Base-by-base conservation (phyloP, 2,329 filamentous ascomycete genomes). In the Thyridium curvatum region DNA sequence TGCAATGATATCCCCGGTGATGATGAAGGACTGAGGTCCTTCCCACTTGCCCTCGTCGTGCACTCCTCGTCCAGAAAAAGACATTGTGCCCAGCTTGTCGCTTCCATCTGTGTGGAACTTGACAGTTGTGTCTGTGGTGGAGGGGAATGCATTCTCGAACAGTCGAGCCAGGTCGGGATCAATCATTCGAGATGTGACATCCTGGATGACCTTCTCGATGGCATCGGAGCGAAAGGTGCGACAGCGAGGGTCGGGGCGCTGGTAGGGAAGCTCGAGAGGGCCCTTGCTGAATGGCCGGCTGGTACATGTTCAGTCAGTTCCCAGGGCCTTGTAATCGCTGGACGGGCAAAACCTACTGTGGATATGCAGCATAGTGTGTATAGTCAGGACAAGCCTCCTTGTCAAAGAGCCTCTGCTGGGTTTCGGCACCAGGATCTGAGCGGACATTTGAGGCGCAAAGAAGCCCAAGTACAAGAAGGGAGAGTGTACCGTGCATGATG, bases 131-230 rank as follows among this genome's bases (percentile, higher is more conserved):
- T 95, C 89, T 3, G 93, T 77, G 1, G 86, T 91, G 45, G 93
- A 94, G 4, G 91, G 91, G 48, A 94, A 97, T 3, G 91, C 82
- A 56, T 98, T 98, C 58, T 94, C 88, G 57, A 98, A 98, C 10
- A 98, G 70, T 18, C 90, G 81, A 4, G 91, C 91, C 12, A 98
- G 76, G 52, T 97, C 93, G 13, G 84, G 83, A 53, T 97, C 84
- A 42, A 82, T 73, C 66, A 98, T 85, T 38, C 79, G 82, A 18
- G 77, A 72, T 6, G 84, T 93, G 48, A 98, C 72, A 49, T 96
- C 81, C 21, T 79, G 61, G 45, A 98, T 96, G 37, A 96, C 85
- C 53, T 85, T 74, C 60, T 98, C 93, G 34, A 97, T 94, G 4
- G 84, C 73, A 17, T 84, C 77, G 1, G 90, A 96, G 40, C 80